Evolutionary conservation across 2,329 filamentous ascomycete species (phyloP), one percentile per base, ranked within the genome.

Genomic region (Xylaria sp.): DNA sequence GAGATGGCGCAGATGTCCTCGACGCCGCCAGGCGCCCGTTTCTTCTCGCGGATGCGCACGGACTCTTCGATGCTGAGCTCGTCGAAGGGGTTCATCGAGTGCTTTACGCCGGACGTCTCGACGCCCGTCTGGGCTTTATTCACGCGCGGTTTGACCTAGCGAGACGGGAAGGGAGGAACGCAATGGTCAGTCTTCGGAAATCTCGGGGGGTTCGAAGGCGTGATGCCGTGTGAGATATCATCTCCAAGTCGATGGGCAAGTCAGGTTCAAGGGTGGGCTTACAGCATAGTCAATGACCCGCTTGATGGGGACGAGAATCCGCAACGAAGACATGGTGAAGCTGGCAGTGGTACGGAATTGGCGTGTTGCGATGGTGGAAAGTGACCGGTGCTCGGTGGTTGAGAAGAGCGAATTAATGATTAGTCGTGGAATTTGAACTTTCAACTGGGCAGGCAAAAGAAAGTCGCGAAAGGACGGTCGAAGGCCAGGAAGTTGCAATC

Each of bases 51-150:
- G 73, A 99, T 89, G 47, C 91, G 91, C 55, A 97, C 90, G 55
- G 92, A 91, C 80, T 97, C 94, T 79, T 99, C 94, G 75, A 99
- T 87, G 49, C 92, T 95, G 71, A 99, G 90, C 76, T 99, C 94
- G 81, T 99, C 94, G 78, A 99, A 99, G 18, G 94, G 94, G 82
- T 97, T 99, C 85, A 99, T 93, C 74, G 88, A 92, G 83, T 97
- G 93, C 79, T 97, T 97, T 72, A 97, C 92, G 68, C 90, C 90
- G 65, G 88, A 83, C 58, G 90, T 96, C 78, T 97, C 93, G 77
- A 99, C 89, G 72, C 86, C 93, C 63, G 93, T 97, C 77, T 84
- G 82, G 69, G 84, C 77, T 75, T 86, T 87, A 79, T 88, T 88
- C 74, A 88, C 83, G 67, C 85, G 83, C 59, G 84, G 84, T 71